Evolutionary conservation across 2,329 filamentous ascomycete genomes (phyloP).

Genomic region (Neophaeococcomyces aloes): DNA sequence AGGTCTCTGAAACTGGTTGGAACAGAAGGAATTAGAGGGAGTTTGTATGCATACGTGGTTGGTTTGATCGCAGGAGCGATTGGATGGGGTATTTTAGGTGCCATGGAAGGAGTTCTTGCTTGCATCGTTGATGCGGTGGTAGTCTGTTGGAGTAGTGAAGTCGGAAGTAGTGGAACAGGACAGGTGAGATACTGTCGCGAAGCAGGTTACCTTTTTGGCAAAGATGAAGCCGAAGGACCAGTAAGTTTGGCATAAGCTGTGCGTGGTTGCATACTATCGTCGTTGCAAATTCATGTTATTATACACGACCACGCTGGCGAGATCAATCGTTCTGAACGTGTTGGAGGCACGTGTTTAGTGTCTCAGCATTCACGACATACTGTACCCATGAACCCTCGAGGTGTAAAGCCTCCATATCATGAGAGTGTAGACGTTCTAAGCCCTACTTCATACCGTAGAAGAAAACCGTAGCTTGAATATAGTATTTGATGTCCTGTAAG

Average conservation of each 20-base stretch:
- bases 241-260: constrained; percentile 16
- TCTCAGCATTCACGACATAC: too few species aligned
- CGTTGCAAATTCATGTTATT: not conserved
- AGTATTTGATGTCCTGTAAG: not conserved
- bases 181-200: constrained; percentile 77
- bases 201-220: constrained; percentile 78
- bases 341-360: too few species aligned
- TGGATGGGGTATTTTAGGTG: constrained; percentile 83
- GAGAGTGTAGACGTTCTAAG: too few species aligned
- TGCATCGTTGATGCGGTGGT: constrained; percentile 81
- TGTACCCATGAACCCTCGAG: too few species aligned
- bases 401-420: too few species aligned
- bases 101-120: constrained; percentile 79
- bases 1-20: constrained; percentile 57
- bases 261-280: not conserved
- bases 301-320: too few species aligned
- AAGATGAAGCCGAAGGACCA: constrained; percentile 26
- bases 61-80: constrained; percentile 88
- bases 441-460: too few species aligned
- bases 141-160: constrained; percentile 92
- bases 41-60: constrained; percentile 88
- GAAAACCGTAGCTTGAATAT: not conserved
- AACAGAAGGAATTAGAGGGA: constrained; percentile 55
- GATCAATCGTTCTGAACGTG: too few species aligned
- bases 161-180: constrained; percentile 50